phyloP scores from a whole-genome alignment of 106 monocot species.

The Agapanthus africanus region DNA sequence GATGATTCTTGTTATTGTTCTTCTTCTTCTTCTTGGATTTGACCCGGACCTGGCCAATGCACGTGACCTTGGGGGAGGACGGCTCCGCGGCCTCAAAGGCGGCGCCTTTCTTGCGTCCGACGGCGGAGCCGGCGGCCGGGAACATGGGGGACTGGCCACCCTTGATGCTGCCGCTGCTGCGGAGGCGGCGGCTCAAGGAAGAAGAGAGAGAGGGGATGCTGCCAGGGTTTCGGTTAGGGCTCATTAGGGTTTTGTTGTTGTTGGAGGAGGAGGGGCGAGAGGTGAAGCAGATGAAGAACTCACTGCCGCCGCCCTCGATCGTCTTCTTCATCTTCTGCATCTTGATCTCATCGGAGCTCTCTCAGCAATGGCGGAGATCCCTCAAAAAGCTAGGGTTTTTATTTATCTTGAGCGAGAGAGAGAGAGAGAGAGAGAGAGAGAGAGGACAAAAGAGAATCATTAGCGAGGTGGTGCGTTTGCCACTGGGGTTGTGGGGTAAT shows the following conservation, averaged over 20 bases:
- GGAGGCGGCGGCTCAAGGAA: constrained; percentile 67
- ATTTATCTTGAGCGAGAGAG: no score
- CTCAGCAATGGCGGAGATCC: no score
- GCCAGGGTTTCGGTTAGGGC: constrained; percentile 43
- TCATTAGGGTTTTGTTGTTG: constrained; percentile 35
- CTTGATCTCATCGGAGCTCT: no score
- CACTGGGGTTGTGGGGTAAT: no score
- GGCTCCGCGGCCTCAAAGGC: constrained; percentile 77
- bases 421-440: no score
- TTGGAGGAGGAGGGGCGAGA: constrained; percentile 39
- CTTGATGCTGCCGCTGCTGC: constrained; percentile 71
- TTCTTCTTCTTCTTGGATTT: constrained; percentile 38
- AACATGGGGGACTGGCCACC: constrained; percentile 82
- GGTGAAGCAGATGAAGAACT: constrained; percentile 90
- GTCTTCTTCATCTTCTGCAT: no score
- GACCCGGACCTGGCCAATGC: constrained; percentile 95
- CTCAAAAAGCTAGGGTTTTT: no score
- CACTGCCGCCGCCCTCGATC: constrained; percentile 18
- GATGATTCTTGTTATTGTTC: not conserved
- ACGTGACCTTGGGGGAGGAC: constrained; percentile 92
- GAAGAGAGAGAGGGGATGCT: constrained; percentile 46
- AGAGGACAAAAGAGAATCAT: no score
- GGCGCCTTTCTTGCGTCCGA: constrained; percentile 33
- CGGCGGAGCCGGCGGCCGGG: constrained; percentile 19
- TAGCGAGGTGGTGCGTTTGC: no score